Evolutionary conservation across 768 basidiomycete genomes (phyloP), one percentile per base, ranked within the genome.

Genomic region (Psilocybe cubensis): DNA sequence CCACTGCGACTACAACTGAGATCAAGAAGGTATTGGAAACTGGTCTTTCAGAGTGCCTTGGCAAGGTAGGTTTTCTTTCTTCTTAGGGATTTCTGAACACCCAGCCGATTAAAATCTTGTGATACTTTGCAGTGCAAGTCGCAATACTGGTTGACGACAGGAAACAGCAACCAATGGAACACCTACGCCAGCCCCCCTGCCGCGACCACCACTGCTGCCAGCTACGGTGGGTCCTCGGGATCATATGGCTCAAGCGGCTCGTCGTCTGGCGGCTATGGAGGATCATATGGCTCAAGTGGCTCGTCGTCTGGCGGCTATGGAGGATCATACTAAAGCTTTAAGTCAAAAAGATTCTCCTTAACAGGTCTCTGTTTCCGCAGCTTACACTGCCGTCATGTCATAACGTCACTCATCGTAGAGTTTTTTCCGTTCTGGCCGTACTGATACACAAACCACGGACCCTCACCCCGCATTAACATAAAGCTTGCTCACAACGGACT

Each of bases 1-100:
- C 77, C 10, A 84, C 81, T 9, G 73, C 76, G 51, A 77, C 78
- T 6, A 66, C 73, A 45, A 84, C 82, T 10, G 73, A 76, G 52
- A 76, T 76, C n/a, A 70, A 79, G 62, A 68, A 76, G 23, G 82
- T 81, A 21, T 58, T 72, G 35, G 75, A 80, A 64, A 84, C 83
- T 45, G 79, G 72, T 52, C 80, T 88, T 47, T 74, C 80, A 46
- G 69, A 80, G 47, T 88, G 86, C 69, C 73, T 88, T 54, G 74
- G 75, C 65, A 68, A 73, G 68, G 83, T 83, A 56, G 52, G 71
- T 68, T 23, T 17, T n/a, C 23, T 17, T n/a, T 41, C 43, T 27
- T 21, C 17, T 50, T 50, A 29, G 14, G 12, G 27, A 47, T 57
- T 31, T 23, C 10, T 23, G 20, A 21, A 27, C 14, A 29, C 57